Evolutionary conservation across 164 flowering plant genomes (phyloP).

Genomic region (Akebia trifoliata): DNA sequence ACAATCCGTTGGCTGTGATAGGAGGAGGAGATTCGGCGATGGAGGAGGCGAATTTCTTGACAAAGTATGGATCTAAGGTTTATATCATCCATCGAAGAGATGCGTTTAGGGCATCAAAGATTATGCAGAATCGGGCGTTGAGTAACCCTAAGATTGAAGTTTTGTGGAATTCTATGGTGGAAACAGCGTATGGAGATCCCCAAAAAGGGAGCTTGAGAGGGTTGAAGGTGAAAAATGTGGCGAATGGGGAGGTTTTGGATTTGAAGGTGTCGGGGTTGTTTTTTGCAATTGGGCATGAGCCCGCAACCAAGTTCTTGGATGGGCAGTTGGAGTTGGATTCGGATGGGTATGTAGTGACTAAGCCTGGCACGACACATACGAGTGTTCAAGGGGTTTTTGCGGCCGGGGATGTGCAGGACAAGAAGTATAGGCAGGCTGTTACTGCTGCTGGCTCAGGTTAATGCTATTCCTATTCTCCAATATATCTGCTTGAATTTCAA

Average conservation of each 20-base stretch:
- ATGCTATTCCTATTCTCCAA: constrained; percentile 6
- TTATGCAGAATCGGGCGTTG: constrained; percentile 79
- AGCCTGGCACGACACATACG: constrained; percentile 78
- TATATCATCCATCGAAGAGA: constrained; percentile 78
- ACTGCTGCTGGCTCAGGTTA: constrained; percentile 96
- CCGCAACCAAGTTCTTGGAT: constrained; percentile 86
- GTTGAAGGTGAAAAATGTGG: constrained; percentile 69
- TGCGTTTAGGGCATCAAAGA: constrained; percentile 79
- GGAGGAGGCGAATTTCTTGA: constrained; percentile 87
- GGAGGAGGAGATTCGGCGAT: constrained; percentile 98
- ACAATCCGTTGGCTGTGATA: constrained; percentile 81
- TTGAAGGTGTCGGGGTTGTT: constrained; percentile 79
- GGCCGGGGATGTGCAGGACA: constrained; percentile 98
- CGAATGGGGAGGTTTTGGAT: constrained; percentile 60
- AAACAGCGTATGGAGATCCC: constrained; percentile 63
- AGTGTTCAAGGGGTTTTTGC: constrained; percentile 91
- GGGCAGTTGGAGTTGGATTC: constrained; percentile 77
- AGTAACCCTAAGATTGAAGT: constrained; percentile 81
- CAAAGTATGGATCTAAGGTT: constrained; percentile 83
- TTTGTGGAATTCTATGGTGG: constrained; percentile 74
- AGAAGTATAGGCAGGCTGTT: constrained; percentile 93
- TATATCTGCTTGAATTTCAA: neutral
- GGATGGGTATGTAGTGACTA: constrained; percentile 77
- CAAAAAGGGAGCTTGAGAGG: constrained; percentile 52
- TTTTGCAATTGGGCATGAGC: constrained; percentile 97